Conservation (phyloP, 495 filamentous ascomycete species). For the Aspergillus ellipticus region DNA sequence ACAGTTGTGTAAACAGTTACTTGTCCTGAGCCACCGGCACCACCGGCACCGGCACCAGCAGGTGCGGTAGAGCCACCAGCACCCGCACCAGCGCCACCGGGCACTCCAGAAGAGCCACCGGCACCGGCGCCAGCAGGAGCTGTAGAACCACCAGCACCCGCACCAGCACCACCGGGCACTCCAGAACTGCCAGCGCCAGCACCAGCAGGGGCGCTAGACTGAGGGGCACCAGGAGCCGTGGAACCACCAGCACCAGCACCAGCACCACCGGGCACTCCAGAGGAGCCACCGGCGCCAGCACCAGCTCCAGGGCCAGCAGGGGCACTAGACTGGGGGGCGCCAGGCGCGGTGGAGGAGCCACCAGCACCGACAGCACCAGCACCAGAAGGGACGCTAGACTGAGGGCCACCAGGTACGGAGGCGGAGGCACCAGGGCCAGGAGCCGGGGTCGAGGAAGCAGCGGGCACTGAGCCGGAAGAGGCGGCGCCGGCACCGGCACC, state of each 20-base stretch:
- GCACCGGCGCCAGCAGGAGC: background rate
- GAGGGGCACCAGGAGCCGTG: background rate
- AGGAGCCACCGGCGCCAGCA: background rate
- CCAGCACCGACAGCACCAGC: background rate
- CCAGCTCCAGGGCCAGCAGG: background rate
- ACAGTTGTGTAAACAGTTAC: conserved; percentile 18
- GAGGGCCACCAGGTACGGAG: background rate
- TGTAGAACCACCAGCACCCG: conserved; percentile 3
- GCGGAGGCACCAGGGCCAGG: conserved; percentile 5
- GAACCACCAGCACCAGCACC: conserved; percentile 5
- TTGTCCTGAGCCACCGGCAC: background rate
- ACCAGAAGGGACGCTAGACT: background rate
- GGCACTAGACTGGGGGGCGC: background rate
- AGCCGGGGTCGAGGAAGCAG: conserved; percentile 10
- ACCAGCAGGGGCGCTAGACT: background rate
- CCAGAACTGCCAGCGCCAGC: conserved; percentile 6
- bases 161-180: conserved; percentile 11
- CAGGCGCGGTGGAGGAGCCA: background rate
- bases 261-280: conserved; percentile 13
- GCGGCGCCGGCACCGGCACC: conserved; percentile 18
- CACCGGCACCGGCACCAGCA: background rate
- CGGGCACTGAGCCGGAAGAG: conserved; percentile 12
- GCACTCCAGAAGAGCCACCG: background rate
- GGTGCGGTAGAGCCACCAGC: background rate
- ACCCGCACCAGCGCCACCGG: background rate